These are phyloP conservation scores for Yamadazyma akitaensis DNA, from an alignment of 805 yeast species.

Conservation along the genomic window DNA sequence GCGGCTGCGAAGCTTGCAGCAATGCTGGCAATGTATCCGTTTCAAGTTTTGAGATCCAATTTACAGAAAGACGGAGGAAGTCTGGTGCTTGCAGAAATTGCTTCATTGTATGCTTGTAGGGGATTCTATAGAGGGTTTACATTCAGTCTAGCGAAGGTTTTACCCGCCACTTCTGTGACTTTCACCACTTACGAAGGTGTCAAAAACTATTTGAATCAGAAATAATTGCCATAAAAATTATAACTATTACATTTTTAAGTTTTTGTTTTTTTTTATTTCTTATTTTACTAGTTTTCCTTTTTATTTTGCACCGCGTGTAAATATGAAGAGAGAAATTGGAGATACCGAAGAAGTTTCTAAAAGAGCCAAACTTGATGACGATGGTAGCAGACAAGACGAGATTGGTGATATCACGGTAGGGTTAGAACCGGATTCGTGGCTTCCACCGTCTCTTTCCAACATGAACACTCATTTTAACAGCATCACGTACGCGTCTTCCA, in stretches of 20 bases:
- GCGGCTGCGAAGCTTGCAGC: slow-evolving; percentile 67
- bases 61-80: slow-evolving; percentile 48
- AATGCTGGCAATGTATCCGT: slow-evolving; percentile 70
- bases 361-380: background rate
- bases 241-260: background rate
- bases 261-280: background rate
- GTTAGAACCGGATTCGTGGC: slow-evolving; percentile 19
- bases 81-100: slow-evolving; percentile 29
- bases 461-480: slow-evolving; percentile 35
- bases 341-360: background rate
- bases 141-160: slow-evolving; percentile 74
- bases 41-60: slow-evolving; percentile 76
- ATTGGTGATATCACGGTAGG: background rate
- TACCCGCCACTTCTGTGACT: slow-evolving; percentile 92
- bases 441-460: slow-evolving; percentile 31
- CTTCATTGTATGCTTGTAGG: slow-evolving; percentile 42
- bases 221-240: background rate
- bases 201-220: slow-evolving; percentile 12
- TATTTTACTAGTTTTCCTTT: background rate
- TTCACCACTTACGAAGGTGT: slow-evolving; percentile 78
- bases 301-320: background rate
- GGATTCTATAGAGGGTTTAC: slow-evolving; percentile 80
- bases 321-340: slow-evolving; percentile 2
- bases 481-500: slow-evolving; percentile 46
- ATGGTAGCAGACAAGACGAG: background rate